Evolutionary conservation across 495 filamentous ascomycete species (phyloP).

Genomic region (Rusavskia elegans): DNA sequence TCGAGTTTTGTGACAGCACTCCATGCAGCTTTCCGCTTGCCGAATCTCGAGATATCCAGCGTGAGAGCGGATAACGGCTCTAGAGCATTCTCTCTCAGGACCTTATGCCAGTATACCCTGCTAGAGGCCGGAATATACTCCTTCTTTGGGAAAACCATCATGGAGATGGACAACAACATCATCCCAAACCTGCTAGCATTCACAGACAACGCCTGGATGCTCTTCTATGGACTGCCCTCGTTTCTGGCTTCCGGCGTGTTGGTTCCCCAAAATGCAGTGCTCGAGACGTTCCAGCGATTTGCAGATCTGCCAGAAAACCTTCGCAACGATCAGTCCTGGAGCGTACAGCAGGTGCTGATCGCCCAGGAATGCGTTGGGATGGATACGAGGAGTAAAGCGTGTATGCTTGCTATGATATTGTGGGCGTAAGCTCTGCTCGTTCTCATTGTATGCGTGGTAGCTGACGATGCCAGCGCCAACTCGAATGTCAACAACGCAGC

Average conservation of each 20-base stretch:
- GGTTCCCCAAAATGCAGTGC: constrained; percentile 2
- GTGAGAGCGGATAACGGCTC: not conserved
- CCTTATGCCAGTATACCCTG: constrained; percentile 8
- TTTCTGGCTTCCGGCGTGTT: constrained; percentile 7
- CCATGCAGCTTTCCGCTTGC: not conserved
- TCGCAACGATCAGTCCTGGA: constrained; percentile 7
- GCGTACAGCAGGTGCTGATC: constrained; percentile 3
- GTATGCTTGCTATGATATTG: constrained; percentile 8
- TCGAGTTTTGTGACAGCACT: not conserved
- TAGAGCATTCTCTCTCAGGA: constrained; percentile 7
- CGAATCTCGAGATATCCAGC: not conserved
- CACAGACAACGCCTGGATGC: constrained; percentile 14
- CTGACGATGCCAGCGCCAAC: constrained; percentile 10
- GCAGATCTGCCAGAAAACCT: constrained; percentile 6
- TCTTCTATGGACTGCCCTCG: constrained; percentile 7
- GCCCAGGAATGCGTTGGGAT: constrained; percentile 6
- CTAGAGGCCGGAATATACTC: constrained; percentile 11
- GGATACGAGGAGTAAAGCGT: constrained; percentile 7
- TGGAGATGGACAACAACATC: constrained; percentile 12
- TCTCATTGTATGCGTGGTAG: not conserved
- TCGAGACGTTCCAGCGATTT: constrained; percentile 7
- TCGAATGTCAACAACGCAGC: constrained; percentile 15
- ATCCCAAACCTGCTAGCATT: constrained; percentile 6
- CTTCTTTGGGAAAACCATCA: constrained; percentile 12
- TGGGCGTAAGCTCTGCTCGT: constrained; percentile 12